Conservation (phyloP, 352 stramenopile species). For the Phytopythium mirpurense region DNA sequence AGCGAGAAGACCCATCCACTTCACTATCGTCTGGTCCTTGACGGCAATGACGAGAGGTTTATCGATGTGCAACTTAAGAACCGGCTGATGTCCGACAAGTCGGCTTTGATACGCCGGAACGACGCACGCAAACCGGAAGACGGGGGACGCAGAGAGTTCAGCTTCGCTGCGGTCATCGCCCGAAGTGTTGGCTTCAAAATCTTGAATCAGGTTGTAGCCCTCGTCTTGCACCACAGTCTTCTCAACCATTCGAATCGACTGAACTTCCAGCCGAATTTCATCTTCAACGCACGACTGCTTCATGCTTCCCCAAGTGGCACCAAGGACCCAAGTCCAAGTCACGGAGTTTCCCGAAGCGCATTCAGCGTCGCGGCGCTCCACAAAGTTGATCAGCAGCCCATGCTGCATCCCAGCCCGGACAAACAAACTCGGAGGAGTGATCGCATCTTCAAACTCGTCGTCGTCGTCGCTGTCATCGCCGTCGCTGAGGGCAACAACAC, state of each 20-base stretch:
- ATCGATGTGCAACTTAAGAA: slow-evolving; percentile 40
- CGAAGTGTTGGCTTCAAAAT: slow-evolving; percentile 11
- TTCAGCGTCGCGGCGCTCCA: slow-evolving; percentile 12
- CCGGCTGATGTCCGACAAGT: slow-evolving; percentile 66
- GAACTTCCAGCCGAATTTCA: slow-evolving; percentile 60
- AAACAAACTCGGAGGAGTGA: slow-evolving; percentile 76
- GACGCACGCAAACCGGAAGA: slow-evolving; percentile 53
- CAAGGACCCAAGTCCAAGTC: slow-evolving; percentile 59
- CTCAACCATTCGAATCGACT: slow-evolving; percentile 59
- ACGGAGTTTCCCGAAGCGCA: slow-evolving; percentile 12
- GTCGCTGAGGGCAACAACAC: slow-evolving; percentile 41
- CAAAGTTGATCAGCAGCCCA: slow-evolving; percentile 49
- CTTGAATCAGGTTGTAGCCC: slow-evolving; percentile 36
- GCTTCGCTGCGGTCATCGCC: background rate
- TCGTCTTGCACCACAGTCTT: slow-evolving; percentile 14
- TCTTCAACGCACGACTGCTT: slow-evolving; percentile 86
- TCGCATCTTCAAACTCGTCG: slow-evolving; percentile 85
- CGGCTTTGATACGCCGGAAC: slow-evolving; percentile 80
- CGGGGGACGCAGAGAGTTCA: slow-evolving; percentile 17
- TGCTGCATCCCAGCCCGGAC: slow-evolving; percentile 38
- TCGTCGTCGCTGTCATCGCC: slow-evolving; percentile 62
- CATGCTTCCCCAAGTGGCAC: slow-evolving; percentile 36
- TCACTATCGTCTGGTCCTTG: slow-evolving; percentile 70
- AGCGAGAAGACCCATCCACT: slow-evolving; percentile 74
- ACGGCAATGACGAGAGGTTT: slow-evolving; percentile 49